These are phyloP conservation scores for Xerocomus spinulosus DNA, from an alignment of 768 basidiomycete species.

Conservation along the genomic window DNA sequence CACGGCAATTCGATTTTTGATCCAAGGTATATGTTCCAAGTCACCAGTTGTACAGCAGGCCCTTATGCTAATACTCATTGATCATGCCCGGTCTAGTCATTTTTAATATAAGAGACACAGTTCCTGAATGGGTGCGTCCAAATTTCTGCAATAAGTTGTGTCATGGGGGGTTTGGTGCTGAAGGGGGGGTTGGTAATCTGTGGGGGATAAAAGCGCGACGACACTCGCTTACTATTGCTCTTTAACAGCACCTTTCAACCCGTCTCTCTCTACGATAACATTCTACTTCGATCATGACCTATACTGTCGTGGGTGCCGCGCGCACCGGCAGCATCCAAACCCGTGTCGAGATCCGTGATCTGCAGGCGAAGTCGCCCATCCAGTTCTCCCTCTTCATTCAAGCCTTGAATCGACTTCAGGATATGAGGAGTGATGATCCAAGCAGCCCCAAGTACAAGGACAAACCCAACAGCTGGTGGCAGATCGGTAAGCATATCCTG, in stretches of 20 bases:
- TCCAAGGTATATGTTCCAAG: no score
- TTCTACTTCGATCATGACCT: conserved; percentile 7
- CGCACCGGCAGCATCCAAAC: conserved; percentile 3
- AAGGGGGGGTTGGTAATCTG: no score
- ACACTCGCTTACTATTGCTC: not conserved
- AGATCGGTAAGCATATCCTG: conserved; percentile 8
- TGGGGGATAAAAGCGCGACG: not conserved
- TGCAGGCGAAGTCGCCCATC: conserved; percentile 3
- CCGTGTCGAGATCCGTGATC: conserved; percentile 17
- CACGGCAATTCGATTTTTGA: no score
- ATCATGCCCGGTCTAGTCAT: no score
- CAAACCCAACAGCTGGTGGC: conserved; percentile 21
- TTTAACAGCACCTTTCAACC: not conserved
- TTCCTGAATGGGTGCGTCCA: no score
- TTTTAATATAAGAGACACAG: no score
- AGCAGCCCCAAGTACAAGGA: conserved; percentile 6
- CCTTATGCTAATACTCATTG: no score
- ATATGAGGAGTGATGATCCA: not conserved
- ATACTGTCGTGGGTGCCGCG: conserved; percentile 7
- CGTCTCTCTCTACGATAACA: not conserved
- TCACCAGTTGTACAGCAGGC: no score
- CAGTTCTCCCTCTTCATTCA: conserved; percentile 19
- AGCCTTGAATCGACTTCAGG: conserved; percentile 3
- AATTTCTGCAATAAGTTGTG: no score
- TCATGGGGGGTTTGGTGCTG: no score